Conservation (phyloP, 495 filamentous ascomycete genomes). For the Amphirosellinia nigrospora region DNA sequence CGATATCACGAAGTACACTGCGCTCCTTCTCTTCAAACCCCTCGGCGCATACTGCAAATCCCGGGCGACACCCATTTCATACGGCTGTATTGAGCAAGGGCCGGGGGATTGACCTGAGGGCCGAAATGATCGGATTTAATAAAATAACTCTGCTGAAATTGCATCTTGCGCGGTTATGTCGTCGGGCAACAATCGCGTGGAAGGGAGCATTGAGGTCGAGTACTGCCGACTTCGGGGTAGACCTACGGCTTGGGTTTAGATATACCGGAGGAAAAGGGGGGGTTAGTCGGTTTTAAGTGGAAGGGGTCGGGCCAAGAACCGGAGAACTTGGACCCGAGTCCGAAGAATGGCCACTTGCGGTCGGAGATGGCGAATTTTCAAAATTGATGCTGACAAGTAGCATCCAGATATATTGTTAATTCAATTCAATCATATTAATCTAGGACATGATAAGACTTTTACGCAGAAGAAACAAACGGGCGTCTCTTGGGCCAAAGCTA, state of each 20-base stretch:
- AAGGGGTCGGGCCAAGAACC: not conserved
- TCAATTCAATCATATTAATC: no score
- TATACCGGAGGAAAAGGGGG: not conserved
- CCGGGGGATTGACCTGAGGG: not conserved
- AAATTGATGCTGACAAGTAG: no score
- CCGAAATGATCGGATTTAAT: not conserved
- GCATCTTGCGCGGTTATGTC: not conserved
- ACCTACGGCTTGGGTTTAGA: not conserved
- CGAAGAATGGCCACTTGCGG: not conserved
- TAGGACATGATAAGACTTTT: no score
- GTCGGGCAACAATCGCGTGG: not conserved
- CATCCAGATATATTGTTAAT: no score
- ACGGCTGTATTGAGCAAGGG: not conserved
- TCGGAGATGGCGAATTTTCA: not conserved
- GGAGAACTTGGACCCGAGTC: constrained; percentile 1
- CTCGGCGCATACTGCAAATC: no score
- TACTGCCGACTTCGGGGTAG: not conserved
- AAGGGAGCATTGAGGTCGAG: not conserved
- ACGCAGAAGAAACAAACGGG: no score
- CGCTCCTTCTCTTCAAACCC: not conserved
- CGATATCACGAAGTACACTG: not conserved
- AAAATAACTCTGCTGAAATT: not conserved
- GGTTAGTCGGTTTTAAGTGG: not conserved
- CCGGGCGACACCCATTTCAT: not conserved
- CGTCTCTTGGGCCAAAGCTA: no score